Evolutionary conservation across 805 yeast genomes (phyloP), one percentile per base, ranked within the genome.

Genomic region (Cyberlindnera subsufficiens): DNA sequence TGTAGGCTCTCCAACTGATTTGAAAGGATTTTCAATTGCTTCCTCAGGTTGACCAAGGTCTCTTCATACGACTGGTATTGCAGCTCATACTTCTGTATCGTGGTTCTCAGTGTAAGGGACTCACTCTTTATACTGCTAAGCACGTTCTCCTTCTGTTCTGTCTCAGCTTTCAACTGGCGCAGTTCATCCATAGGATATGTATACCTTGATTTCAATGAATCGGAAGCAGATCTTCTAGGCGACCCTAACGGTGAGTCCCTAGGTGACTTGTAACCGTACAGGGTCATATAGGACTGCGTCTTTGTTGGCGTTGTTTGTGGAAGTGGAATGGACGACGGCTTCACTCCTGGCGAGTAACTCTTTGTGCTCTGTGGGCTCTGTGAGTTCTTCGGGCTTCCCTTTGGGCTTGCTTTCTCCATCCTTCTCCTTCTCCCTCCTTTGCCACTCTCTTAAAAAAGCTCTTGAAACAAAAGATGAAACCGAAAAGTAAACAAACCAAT

Each of bases 81-180:
- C 20, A 69, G 49, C 36, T 69, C 74, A 27, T 62, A 54, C 19
- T 61, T 61, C 8, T 66, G 67, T 30, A 61, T 63, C 40, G 66
- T 65, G 0, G 74, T 70, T 42, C 65, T 64, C 8, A 61, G 36
- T 1, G 65, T 60, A 51, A 59, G 52, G 2, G 61, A 52, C 17
- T 52, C 41, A 6, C 53, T 50, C 20, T 50, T 53, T 18, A 50
- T 47, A 19, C 45, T 54, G 14, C 37, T 30, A 40, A 52, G 56
- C n/a, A 45, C 56, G 39, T 18, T 33, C 40, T 53, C 53, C 37
- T 47, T 57, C 37, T 38, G 37, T 40, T 46, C 42, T 3, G 45
- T 20, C 20, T 49, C 42, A 3, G 22, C 14, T 15, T 43, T 51
- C 2, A 54, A 29, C 45, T 36, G 35, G n/a, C 45, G 42, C 14